These are phyloP conservation scores for Cladophialophora psammophila DNA, from an alignment of 2,329 filamentous ascomycete genomes.

Conservation along the genomic window DNA sequence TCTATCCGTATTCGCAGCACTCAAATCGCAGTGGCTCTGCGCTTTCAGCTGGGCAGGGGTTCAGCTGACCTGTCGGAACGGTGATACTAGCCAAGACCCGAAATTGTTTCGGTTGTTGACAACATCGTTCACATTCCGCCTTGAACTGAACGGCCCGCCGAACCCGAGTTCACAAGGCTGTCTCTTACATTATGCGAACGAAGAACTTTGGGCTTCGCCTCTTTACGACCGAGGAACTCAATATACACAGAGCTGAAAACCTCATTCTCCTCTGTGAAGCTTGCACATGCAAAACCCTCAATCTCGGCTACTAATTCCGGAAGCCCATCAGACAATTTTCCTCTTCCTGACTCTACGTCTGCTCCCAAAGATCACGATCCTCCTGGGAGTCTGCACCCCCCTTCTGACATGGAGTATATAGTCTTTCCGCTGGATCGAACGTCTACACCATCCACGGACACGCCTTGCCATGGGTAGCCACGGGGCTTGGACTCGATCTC, in stretches of 20 bases:
- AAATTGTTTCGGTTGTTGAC: neutral
- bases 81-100: constrained; percentile 15
- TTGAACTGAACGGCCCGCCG: neutral
- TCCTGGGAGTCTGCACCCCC: neutral
- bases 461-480: neutral
- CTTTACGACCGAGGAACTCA: neutral
- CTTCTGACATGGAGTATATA: neutral
- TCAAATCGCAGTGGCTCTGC: neutral
- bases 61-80: constrained; percentile 19
- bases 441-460: neutral
- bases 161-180: constrained; percentile 10
- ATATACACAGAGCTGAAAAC: neutral
- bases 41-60: neutral
- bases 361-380: neutral
- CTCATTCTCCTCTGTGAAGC: neutral
- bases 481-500: neutral
- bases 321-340: neutral
- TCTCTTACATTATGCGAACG: neutral
- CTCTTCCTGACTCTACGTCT: neutral
- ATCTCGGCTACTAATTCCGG: neutral
- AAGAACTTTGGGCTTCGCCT: neutral
- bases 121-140: neutral
- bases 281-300: neutral
- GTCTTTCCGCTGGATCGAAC: neutral
- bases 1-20: neutral